Conservation (phyloP, 2,329 filamentous ascomycete genomes). For the Colletotrichum ledebouriae region DNA sequence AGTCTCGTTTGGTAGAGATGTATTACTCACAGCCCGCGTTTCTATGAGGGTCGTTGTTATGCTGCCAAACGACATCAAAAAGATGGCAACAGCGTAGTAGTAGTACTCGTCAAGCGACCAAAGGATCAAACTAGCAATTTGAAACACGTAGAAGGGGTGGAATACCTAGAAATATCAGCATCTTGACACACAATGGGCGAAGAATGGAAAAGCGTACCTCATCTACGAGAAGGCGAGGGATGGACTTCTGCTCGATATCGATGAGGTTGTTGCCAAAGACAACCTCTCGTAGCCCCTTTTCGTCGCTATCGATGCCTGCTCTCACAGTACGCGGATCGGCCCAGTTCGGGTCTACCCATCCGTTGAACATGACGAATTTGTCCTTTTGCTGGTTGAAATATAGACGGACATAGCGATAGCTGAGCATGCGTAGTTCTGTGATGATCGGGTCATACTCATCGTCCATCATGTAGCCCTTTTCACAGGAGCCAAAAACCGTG, state of each 20-base stretch:
- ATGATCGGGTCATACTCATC: slow-evolving; percentile 85
- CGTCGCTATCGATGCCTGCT: slow-evolving; percentile 86
- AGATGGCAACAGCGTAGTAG: slow-evolving; percentile 96
- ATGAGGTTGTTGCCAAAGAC: slow-evolving; percentile 94
- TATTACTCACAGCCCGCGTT: slow-evolving; percentile 77
- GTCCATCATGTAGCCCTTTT: slow-evolving; percentile 71
- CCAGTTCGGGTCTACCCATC: slow-evolving; percentile 96
- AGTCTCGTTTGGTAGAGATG: background rate
- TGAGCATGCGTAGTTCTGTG: slow-evolving; percentile 79
- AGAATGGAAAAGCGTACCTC: slow-evolving; percentile 68
- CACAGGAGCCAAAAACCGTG: slow-evolving; percentile 75
- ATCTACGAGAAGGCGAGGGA: slow-evolving; percentile 85
- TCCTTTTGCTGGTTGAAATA: slow-evolving; percentile 91
- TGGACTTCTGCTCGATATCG: slow-evolving; percentile 91
- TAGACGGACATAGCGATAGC: slow-evolving; percentile 95
- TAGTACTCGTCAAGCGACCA: slow-evolving; percentile 98
- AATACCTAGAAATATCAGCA: slow-evolving; percentile 73
- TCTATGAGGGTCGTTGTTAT: slow-evolving; percentile 91
- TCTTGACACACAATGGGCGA: background rate
- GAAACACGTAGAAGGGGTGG: slow-evolving; percentile 98
- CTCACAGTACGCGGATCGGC: slow-evolving; percentile 81
- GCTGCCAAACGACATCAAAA: slow-evolving; percentile 92
- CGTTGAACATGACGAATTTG: slow-evolving; percentile 86
- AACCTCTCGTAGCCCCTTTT: slow-evolving; percentile 83
- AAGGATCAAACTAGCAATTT: slow-evolving; percentile 91